Percentiles rank a stretch among this genome's conserved stretches.
These are phyloP conservation scores for Akanthomyces uredinophilus DNA, from an alignment of 2,329 filamentous ascomycete species.

Conservation along the genomic window DNA sequence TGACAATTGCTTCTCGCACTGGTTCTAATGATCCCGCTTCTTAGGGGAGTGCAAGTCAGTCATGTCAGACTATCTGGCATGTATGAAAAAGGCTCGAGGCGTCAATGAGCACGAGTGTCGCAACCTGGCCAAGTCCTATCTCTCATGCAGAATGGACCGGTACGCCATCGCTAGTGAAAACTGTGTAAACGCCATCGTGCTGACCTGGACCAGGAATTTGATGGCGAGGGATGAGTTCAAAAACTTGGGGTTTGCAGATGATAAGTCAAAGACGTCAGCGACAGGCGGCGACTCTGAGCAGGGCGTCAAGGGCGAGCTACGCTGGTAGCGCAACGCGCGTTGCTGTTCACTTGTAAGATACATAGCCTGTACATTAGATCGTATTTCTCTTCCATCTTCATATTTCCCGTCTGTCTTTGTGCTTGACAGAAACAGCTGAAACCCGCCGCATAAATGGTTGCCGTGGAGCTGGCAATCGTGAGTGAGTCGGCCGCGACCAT, in stretches of 20 bases:
- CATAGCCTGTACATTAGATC: background rate
- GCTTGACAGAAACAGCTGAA: background rate
- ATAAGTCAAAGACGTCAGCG: conserved; percentile 18
- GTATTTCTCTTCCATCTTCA: background rate
- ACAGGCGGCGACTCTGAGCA: conserved; percentile 27
- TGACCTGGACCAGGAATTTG: conserved; percentile 61
- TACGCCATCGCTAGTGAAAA: conserved; percentile 39
- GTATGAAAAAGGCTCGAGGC: conserved; percentile 78
- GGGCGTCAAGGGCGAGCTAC: conserved; percentile 33
- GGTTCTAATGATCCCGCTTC: background rate
- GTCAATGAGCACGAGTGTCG: conserved; percentile 85
- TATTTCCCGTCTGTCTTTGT: background rate
- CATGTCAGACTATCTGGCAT: conserved; percentile 79
- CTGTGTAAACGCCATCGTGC: background rate
- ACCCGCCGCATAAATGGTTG: background rate
- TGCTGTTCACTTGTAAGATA: background rate
- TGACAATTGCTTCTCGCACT: background rate
- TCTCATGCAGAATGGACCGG: conserved; percentile 92
- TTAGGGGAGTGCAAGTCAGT: conserved; percentile 82
- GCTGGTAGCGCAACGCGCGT: conserved; percentile 25
- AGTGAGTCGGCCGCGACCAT: background rate
- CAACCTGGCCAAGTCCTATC: conserved; percentile 78
- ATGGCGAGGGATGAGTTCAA: conserved; percentile 96
- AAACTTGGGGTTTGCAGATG: conserved; percentile 71
- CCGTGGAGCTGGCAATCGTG: background rate